Evolutionary conservation across 1,284 basidiomycete genomes (phyloP).

Genomic region (Acaromyces ingoldii): DNA sequence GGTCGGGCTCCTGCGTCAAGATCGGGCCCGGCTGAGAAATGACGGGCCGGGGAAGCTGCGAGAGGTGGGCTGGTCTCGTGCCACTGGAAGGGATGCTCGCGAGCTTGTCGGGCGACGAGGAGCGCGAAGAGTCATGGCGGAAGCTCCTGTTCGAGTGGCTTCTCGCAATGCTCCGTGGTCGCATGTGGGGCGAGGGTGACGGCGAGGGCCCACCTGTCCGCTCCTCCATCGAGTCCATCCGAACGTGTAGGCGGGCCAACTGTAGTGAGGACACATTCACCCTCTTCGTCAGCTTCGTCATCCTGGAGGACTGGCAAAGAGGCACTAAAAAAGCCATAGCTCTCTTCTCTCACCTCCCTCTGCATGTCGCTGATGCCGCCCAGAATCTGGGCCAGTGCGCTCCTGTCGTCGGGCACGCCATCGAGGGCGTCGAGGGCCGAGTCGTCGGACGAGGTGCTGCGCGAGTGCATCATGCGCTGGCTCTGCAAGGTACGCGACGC

Average conservation of each 20-base stretch:
- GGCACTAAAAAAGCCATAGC: too few species aligned
- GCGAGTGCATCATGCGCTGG: background rate
- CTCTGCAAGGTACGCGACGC: too few species aligned
- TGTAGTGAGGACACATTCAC: conserved; percentile 6
- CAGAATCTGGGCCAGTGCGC: conserved; percentile 35
- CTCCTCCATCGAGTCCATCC: conserved; percentile 33
- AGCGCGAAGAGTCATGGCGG: conserved; percentile 2
- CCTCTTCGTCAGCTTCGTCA: conserved; percentile 3
- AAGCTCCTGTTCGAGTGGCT: conserved; percentile 11
- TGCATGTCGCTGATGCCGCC: conserved; percentile 39
- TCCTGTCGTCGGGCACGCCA: conserved; percentile 10
- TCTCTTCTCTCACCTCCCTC: conserved; percentile 42
- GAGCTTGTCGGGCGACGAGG: conserved; percentile 30
- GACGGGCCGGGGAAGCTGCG: conserved; percentile 13
- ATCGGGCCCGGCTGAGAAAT: conserved; percentile 28
- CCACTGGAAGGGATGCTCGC: background rate
- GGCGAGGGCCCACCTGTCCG: conserved; percentile 12
- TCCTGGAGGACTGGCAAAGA: background rate
- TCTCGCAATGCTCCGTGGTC: conserved; percentile 18
- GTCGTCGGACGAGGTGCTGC: too few species aligned
- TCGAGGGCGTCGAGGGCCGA: too few species aligned
- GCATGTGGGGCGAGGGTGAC: conserved; percentile 22
- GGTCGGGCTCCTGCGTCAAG: conserved; percentile 38
- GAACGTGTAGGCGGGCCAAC: conserved; percentile 31
- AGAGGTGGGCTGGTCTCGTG: conserved; percentile 8